These are phyloP conservation scores for Hanseniaspora lachancei DNA, from an alignment of 805 yeast species.

Conservation along the genomic window DNA sequence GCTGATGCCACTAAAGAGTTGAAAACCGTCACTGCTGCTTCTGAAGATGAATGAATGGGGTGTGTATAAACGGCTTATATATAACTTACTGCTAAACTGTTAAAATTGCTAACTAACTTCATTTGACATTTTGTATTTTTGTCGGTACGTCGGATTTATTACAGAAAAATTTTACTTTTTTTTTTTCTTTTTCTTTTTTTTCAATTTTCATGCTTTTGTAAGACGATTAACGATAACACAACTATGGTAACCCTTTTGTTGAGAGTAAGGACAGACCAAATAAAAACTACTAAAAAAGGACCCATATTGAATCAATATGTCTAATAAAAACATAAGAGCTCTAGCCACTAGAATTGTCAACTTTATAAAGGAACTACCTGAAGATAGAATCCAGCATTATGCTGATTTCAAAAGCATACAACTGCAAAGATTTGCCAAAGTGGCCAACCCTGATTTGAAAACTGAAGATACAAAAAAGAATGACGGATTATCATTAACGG, in stretches of 20 bases:
- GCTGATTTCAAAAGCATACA: slow-evolving; percentile 60
- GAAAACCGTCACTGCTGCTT: slow-evolving; percentile 59
- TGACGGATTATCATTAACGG: slow-evolving; percentile 31
- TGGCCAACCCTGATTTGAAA: slow-evolving; percentile 34
- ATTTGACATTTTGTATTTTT: not conserved
- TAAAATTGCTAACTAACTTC: not conserved
- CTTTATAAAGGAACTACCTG: slow-evolving; percentile 50
- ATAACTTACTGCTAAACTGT: not conserved
- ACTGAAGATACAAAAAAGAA: slow-evolving; percentile 21
- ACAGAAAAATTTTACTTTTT: too few species aligned
- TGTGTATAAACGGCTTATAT: not conserved
- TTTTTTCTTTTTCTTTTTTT: too few species aligned
- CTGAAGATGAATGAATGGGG: slow-evolving; percentile 24
- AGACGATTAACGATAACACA: too few species aligned
- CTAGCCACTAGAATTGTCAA: slow-evolving; percentile 45
- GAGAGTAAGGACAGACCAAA: not conserved
- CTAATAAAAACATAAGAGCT: slow-evolving; percentile 22
- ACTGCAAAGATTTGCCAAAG: slow-evolving; percentile 39
- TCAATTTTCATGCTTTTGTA: too few species aligned
- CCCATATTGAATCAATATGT: not conserved
- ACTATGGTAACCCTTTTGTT: too few species aligned
- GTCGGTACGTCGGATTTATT: too few species aligned
- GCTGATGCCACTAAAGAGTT: slow-evolving; percentile 66
- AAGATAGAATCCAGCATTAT: slow-evolving; percentile 53
- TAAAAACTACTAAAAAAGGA: too few species aligned